phyloP scores from a whole-genome alignment of 225 moss, liverwort and hornwort genomes.

The Thuidium tamariscinum region DNA sequence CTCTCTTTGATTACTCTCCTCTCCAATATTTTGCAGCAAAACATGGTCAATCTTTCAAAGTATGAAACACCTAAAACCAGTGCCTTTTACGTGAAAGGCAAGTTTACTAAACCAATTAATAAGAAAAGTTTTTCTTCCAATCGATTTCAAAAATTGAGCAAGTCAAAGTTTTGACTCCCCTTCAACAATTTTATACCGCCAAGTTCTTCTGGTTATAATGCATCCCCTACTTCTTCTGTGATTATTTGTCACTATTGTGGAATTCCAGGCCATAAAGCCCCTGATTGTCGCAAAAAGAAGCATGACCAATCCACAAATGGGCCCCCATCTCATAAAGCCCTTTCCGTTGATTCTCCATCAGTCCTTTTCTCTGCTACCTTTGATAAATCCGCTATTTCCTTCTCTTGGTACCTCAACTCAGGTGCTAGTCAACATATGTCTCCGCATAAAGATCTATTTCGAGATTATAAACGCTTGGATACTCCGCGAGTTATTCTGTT shows the following conservation, averaged over 20 bases:
- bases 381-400: fast-evolving
- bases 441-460: not conserved
- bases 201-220: not conserved
- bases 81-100: not conserved
- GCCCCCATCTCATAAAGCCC: not conserved
- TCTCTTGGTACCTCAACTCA: not conserved
- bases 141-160: not conserved
- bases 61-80: not conserved
- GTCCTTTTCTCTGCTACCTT: fast-evolving
- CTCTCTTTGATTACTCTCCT: too few relatives aligned
- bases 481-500: not conserved
- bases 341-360: fast-evolving
- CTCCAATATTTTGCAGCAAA: too few relatives aligned
- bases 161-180: too few relatives aligned
- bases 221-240: not conserved
- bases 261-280: not conserved
- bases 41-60: not conserved
- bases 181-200: not conserved
- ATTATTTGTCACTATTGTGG: not conserved
- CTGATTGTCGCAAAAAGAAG: not conserved
- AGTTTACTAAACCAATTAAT: not conserved
- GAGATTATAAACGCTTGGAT: not conserved
- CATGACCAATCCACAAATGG: not conserved
- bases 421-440: not conserved
- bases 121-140: not conserved